Conservation (phyloP, 2,329 filamentous ascomycete species). For the Shiraia bambusicola region DNA sequence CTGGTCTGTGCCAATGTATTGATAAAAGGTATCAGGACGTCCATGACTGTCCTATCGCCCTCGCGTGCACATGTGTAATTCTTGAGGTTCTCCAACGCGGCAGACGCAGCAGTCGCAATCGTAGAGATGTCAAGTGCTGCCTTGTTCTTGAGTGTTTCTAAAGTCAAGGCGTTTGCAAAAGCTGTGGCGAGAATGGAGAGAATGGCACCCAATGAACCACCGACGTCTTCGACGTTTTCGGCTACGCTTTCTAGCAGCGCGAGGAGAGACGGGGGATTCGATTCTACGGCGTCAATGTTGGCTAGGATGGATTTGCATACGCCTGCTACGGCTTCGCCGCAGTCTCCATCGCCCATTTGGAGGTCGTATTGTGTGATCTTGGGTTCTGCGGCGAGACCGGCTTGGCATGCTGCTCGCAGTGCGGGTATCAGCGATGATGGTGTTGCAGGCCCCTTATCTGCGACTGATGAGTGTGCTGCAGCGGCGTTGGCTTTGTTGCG, state of each 20-base stretch:
- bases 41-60: conserved; percentile 87
- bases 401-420: conserved; percentile 46
- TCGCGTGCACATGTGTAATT: conserved; percentile 83
- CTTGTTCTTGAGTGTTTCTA: conserved; percentile 26
- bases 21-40: conserved; percentile 87
- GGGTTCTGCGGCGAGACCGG: conserved; percentile 60
- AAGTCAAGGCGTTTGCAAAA: conserved; percentile 53
- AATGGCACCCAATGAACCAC: conserved; percentile 72
- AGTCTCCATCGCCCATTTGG: conserved; percentile 87
- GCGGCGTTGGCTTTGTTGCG: conserved; percentile 35
- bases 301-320: conserved; percentile 62
- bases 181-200: conserved; percentile 88
- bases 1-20: conserved; percentile 64
- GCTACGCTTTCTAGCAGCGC: conserved; percentile 61
- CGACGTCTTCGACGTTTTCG: conserved; percentile 67
- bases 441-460: conserved; percentile 41
- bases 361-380: conserved; percentile 70
- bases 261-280: conserved; percentile 54
- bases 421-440: conserved; percentile 44
- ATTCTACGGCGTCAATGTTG: conserved; percentile 55
- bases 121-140: conserved; percentile 37
- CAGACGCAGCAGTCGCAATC: conserved; percentile 46
- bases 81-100: conserved; percentile 49
- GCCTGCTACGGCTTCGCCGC: conserved; percentile 66
- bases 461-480: conserved; percentile 15